phyloP scores from a whole-genome alignment of 139 green algal genomes.

The Trebouxia sp. region DNA sequence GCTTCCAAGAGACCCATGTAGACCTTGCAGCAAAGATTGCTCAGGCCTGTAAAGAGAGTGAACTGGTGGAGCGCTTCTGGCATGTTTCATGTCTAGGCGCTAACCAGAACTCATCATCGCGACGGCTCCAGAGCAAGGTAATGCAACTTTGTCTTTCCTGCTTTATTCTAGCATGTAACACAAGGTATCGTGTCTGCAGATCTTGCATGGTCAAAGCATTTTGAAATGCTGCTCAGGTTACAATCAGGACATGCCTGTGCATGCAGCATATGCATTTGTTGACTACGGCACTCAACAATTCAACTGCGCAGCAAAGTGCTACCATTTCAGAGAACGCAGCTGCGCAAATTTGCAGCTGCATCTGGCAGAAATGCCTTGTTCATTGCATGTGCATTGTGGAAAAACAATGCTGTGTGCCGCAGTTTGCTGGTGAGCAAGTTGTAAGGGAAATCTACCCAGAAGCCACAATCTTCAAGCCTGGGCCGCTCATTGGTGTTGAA shows the following conservation, averaged over 20 bases:
- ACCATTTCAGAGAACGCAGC: neutral
- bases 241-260: too few species aligned
- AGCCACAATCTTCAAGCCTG: constrained; percentile 78
- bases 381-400: too few species aligned
- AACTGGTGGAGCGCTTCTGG: constrained; percentile 69
- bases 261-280: too few species aligned
- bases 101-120: constrained; percentile 50
- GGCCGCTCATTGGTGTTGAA: constrained; percentile 86
- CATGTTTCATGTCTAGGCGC: constrained; percentile 81
- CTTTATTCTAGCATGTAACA: too few species aligned
- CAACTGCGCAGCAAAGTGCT: too few species aligned
- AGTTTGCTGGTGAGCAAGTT: constrained; percentile 63
- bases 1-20: constrained; percentile 79
- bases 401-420: too few species aligned
- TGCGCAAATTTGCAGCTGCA: neutral
- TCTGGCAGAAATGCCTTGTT: too few species aligned
- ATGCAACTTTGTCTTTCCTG: neutral
- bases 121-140: constrained; percentile 81
- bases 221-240: too few species aligned
- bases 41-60: constrained; percentile 38
- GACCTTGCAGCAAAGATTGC: constrained; percentile 61
- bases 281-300: too few species aligned
- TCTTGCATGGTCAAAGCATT: too few species aligned
- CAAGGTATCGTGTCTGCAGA: too few species aligned
- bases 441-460: constrained; percentile 57